Evolutionary conservation across 208 protist genomes (phyloP).

Genomic region (Zelonia costaricensis): DNA sequence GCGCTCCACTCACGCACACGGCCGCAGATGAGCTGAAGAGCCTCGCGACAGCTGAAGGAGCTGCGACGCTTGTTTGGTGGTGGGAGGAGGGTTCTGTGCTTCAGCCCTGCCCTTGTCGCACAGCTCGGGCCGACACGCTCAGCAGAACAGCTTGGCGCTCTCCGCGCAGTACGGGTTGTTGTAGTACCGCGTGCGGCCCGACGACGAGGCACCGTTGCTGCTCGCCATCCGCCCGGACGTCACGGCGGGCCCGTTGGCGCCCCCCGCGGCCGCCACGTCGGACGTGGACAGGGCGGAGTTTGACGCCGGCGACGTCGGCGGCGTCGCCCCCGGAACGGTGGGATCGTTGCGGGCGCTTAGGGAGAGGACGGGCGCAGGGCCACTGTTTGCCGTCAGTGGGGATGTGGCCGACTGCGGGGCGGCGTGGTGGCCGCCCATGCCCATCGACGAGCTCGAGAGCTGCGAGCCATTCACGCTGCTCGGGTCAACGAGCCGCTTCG

Average conservation of each 20-base stretch:
- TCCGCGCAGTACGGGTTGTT: slow-evolving; percentile 25
- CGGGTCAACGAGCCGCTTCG: not conserved
- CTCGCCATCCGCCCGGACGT: not conserved
- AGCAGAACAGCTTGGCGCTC: slow-evolving; percentile 22
- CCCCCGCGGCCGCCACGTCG: not conserved
- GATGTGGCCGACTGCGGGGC: not conserved
- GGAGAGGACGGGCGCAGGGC: not conserved
- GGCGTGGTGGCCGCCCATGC: not conserved
- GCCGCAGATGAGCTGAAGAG: too few species aligned
- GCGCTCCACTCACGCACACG: too few species aligned
- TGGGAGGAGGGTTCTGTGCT: not conserved
- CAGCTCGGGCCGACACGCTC: too few species aligned
- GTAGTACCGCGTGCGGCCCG: slow-evolving; percentile 21
- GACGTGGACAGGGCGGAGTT: not conserved
- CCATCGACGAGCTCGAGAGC: not conserved
- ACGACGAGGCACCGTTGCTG: not conserved
- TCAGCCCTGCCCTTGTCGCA: too few species aligned
- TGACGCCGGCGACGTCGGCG: not conserved
- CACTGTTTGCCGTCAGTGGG: not conserved
- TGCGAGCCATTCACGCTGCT: slow-evolving; percentile 1
- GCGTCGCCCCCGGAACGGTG: not conserved
- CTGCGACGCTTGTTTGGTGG: not conserved
- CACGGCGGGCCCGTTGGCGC: not conserved
- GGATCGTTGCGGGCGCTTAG: not conserved
- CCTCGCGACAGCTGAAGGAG: too few species aligned